Evolutionary conservation across 306 rosid species (phyloP), one percentile per base, ranked within the genome.

Genomic region (Acmispon strigosus): DNA sequence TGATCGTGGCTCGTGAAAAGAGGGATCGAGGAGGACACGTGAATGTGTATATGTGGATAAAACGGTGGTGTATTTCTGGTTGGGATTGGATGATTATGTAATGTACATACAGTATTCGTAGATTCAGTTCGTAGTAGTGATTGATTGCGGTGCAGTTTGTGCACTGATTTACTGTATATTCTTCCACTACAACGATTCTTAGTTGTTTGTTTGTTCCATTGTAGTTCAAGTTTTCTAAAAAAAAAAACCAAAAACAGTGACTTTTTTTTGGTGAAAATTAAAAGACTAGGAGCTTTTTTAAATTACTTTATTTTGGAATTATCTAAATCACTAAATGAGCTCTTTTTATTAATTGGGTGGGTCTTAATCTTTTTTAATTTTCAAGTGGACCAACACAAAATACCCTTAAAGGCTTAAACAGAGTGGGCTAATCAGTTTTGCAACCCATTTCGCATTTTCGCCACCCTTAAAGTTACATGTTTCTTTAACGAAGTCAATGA

Each of bases 21-120:
- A 80, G 78, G 43, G 37, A 32, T 32, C 37, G 1, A 62, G 44
- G 36, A 64, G 83, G 88, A 65, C 85, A 62, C 20, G 37, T 29
- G 54, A 1, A 9, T 17, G 34, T 29, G 49, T 4, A 12, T 5
- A 5, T 37, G 18, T 55, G 79, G 41, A 42, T 42, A 10, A 32
- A 43, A 42, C 13, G 27, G 18, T 51, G 71, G 29, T 20, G 69
- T 12, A 2, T 8, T 18, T 44, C 13, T 12, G 54, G 0, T 22
- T 5, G 14, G 16, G 16, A 18, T 10, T 10, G 12, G 51, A 51
- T 19, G 49, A 32, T 48, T 49, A n/a, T 27, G 27, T n/a, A 10
- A 18, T 39, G 66, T 66, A 13, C 17, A 12, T 75, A 65, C 41
- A 74, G 43, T 44, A 55, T 5, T 52, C 47, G 15, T 27, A 24